Base-by-base conservation (phyloP, 768 basidiomycete genomes). In the Hypsizygus marmoreus region DNA sequence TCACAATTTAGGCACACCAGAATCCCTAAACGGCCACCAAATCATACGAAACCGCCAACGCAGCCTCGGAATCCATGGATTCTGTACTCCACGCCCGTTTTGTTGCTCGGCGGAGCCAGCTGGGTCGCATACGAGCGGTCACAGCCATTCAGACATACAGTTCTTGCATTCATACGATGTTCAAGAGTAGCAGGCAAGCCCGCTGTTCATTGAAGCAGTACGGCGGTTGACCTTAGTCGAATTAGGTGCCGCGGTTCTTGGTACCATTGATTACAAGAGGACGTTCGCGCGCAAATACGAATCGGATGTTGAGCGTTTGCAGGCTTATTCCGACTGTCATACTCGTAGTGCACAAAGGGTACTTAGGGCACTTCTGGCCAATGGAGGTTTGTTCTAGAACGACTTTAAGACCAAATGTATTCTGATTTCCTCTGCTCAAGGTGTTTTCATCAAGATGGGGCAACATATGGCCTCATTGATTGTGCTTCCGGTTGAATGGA, bases 391-490 rank as follows among this genome's bases (percentile, higher is more conserved):
- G 77, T 63, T 20, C 28, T 41, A 39, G n/a, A 33, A 40, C 20
- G 29, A 23, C 39, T 19, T 44, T 46, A 14, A 16, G 28, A 13
- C 17, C 17, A 19, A 14, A 19, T 49, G 22, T 31, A 31, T 29
- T 35, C 32, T 49, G 13, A 51, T 41, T 22, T 7, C 32, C 53
- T 19, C 30, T 4, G 43, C 11, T 48, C 4, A 46, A 84, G 88
- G 88, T 13, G 80, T 93, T 17, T 92, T 89, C 63, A 90, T 94
- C 57, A 91, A 93, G 61, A 65, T 92, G 57, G 97, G 95, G 2
- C 95, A 99, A 84, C 72, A 85, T 87, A 69, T 89, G 88, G 61
- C 87, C 71, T 61, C 74, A 64, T 71, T 90, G 50, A 60, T 74
- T 28, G 70, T 80, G 12, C 71, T 81, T 45, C 78, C 77, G 5